Conservation (phyloP, 805 yeast species). For the Candida sphagnicola region DNA sequence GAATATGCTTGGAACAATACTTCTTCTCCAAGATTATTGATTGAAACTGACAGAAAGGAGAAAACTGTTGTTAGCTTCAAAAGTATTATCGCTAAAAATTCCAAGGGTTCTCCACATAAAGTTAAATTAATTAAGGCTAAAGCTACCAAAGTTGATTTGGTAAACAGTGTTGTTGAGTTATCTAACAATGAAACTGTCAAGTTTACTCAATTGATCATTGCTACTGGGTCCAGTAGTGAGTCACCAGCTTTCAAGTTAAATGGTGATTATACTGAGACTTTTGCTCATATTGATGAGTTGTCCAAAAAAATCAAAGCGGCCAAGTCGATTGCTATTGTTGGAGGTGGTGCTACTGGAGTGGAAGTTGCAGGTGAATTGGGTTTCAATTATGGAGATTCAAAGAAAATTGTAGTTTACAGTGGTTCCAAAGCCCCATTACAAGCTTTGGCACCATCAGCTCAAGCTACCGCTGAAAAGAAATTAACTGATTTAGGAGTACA, state of each 20-base stretch:
- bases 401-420: conserved; percentile 23
- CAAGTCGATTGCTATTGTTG: conserved; percentile 30
- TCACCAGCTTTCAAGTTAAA: conserved; percentile 23
- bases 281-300: conserved; percentile 14
- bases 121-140: conserved; percentile 20
- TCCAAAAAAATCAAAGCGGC: conserved; percentile 15
- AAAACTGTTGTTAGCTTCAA: conserved; percentile 16
- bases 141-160: conserved; percentile 24
- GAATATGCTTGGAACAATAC: conserved; percentile 20
- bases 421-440: conserved; percentile 17
- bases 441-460: conserved; percentile 11
- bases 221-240: conserved; percentile 26
- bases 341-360: conserved; percentile 38
- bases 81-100: conserved; percentile 13
- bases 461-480: conserved; percentile 11
- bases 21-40: conserved; percentile 29
- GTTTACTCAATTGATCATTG: conserved; percentile 33
- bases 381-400: conserved; percentile 10
- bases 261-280: conserved; percentile 12
- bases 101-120: conserved; percentile 11
- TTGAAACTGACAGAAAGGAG: conserved; percentile 18
- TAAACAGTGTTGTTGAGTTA: conserved; percentile 14
- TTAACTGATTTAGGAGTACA: conserved; percentile 17
- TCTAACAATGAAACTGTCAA: conserved; percentile 8
- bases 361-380: conserved; percentile 38